These are phyloP conservation scores for Colletotrichum horii DNA, from an alignment of 2,329 filamentous ascomycete genomes.

Conservation along the genomic window DNA sequence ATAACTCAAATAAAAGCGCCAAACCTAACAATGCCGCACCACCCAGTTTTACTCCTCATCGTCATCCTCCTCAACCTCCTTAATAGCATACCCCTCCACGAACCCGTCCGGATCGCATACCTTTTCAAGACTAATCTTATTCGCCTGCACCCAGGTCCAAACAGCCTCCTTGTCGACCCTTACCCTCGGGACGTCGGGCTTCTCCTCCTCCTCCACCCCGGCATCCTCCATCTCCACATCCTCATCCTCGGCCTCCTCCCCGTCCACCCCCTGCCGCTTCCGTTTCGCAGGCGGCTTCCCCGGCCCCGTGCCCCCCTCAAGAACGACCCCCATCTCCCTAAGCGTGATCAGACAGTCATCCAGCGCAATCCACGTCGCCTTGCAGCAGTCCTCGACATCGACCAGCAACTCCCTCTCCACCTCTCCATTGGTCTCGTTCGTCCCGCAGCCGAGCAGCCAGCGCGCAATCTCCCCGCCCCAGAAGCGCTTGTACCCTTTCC, in stretches of 20 bases:
- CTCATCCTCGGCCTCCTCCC: constrained; percentile 23
- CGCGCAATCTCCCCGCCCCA: constrained; percentile 86
- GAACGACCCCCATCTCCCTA: constrained; percentile 77
- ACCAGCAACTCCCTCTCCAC: constrained; percentile 46
- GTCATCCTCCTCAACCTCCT: constrained; percentile 38
- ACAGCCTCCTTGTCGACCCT: constrained; percentile 61
- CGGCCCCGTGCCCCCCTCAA: constrained; percentile 58
- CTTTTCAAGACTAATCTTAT: constrained; percentile 67
- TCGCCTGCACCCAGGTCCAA: constrained; percentile 68
- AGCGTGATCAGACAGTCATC: constrained; percentile 84
- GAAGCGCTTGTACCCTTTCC: constrained; percentile 81
- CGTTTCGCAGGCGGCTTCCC: constrained; percentile 33
- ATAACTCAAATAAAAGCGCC: not conserved
- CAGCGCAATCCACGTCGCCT: constrained; percentile 80
- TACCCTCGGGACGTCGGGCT: constrained; percentile 47
- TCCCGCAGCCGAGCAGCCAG: constrained; percentile 54
- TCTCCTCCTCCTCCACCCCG: constrained; percentile 28
- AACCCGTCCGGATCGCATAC: constrained; percentile 80
- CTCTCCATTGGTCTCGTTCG: not conserved
- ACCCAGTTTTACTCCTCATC: constrained; percentile 27
- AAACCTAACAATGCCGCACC: not conserved
- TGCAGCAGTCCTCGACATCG: constrained; percentile 74
- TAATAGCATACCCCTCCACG: constrained; percentile 67
- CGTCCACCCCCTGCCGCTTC: constrained; percentile 10
- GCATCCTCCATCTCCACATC: constrained; percentile 26